These are phyloP conservation scores for Coniochaeta pulveracea DNA, from an alignment of 2,329 filamentous ascomycete genomes.

Conservation along the genomic window DNA sequence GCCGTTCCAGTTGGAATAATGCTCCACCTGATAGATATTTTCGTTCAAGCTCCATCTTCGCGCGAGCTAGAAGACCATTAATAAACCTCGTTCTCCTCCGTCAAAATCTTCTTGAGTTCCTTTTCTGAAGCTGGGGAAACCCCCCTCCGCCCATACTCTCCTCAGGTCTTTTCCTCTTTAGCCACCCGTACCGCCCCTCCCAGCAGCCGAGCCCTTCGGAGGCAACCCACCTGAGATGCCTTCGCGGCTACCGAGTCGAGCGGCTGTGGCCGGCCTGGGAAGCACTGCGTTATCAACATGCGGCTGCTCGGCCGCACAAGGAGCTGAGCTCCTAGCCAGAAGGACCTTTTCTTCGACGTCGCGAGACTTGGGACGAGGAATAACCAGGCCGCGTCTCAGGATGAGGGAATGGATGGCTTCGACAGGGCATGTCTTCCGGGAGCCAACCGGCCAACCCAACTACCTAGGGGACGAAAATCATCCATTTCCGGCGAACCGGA, in stretches of 20 bases:
- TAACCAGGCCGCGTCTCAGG: background rate
- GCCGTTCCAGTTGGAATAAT: too few species aligned
- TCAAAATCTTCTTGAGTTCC: too few species aligned
- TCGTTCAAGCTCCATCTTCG: background rate
- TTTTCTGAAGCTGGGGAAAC: constrained; percentile 1
- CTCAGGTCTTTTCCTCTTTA: background rate
- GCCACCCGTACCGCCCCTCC: too few species aligned
- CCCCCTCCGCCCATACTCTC: background rate
- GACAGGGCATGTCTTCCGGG: constrained; percentile 8
- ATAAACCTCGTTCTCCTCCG: too few species aligned
- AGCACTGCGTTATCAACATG: background rate
- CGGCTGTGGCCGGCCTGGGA: background rate
- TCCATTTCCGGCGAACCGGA: constrained; percentile 65
- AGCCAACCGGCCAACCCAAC: constrained; percentile 11
- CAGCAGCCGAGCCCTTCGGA: too few species aligned
- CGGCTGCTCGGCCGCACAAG: background rate
- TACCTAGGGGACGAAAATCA: constrained; percentile 28
- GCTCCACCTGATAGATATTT: constrained; percentile 2
- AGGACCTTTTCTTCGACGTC: constrained; percentile 1
- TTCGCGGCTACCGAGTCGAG: constrained; percentile 1
- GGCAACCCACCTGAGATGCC: background rate
- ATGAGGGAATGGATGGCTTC: constrained; percentile 18
- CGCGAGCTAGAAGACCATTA: too few species aligned
- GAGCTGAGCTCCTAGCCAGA: too few species aligned
- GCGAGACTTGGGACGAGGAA: background rate